phyloP scores from a whole-genome alignment of 495 filamentous ascomycete genomes.

The Aspergillus leporis region DNA sequence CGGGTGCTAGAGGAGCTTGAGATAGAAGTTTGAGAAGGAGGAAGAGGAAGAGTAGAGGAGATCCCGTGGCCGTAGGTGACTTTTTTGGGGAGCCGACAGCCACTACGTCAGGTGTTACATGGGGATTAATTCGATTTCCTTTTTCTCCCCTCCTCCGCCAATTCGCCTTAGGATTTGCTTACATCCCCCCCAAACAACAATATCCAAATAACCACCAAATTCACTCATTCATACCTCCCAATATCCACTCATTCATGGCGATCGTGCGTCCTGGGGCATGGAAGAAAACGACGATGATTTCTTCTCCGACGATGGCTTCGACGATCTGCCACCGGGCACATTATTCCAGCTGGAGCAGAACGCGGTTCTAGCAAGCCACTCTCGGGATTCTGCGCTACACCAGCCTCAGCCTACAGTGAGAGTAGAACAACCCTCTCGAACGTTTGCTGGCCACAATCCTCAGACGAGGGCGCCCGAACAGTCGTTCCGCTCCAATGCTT shows the following conservation, averaged over 20 bases:
- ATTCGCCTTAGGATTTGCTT: neutral
- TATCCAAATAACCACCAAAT: neutral
- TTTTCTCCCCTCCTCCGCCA: slow-evolving; percentile 5
- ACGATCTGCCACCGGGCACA: slow-evolving; percentile 53
- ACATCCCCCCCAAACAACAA: neutral
- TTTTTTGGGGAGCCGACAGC: slow-evolving; percentile 17
- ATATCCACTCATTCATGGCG: slow-evolving; percentile 51
- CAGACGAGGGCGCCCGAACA: slow-evolving; percentile 8
- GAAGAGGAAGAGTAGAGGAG: slow-evolving; percentile 9
- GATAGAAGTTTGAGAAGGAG: slow-evolving; percentile 4
- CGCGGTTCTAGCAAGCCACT: slow-evolving; percentile 54
- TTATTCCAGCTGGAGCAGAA: slow-evolving; percentile 56
- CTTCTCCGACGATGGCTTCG: slow-evolving; percentile 66
- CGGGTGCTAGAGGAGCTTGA: neutral
- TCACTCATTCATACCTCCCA: neutral
- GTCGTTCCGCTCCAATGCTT: slow-evolving; percentile 16
- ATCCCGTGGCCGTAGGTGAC: slow-evolving; percentile 15
- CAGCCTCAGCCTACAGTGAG: slow-evolving; percentile 6
- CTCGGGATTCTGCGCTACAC: slow-evolving; percentile 4
- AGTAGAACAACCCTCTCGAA: slow-evolving; percentile 17
- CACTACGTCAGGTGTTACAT: slow-evolving; percentile 13
- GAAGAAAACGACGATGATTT: slow-evolving; percentile 61
- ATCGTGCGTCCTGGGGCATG: slow-evolving; percentile 46
- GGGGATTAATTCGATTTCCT: neutral
- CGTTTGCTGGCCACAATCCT: slow-evolving; percentile 10